These are phyloP conservation scores for Phytophthora europaea DNA, from an alignment of 352 stramenopile species.

Conservation along the genomic window DNA sequence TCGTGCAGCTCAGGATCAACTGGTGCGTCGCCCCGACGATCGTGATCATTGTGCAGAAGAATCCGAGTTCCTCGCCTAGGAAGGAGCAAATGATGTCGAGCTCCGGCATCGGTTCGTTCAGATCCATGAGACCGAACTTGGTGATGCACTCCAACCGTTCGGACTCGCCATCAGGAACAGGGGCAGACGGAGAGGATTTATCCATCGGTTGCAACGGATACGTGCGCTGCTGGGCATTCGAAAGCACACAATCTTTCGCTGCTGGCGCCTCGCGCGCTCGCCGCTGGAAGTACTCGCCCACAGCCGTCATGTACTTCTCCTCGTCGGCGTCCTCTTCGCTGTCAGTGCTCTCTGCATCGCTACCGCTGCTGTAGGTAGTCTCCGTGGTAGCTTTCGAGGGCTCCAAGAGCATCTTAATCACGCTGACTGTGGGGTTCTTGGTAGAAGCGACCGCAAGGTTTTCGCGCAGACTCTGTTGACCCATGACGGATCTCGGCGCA, in stretches of 20 bases:
- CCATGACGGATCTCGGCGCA: constrained; percentile 2
- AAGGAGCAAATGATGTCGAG: constrained; percentile 72
- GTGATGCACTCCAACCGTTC: constrained; percentile 52
- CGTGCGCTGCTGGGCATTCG: constrained; percentile 45
- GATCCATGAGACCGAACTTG: constrained; percentile 50
- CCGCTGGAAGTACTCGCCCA: constrained; percentile 45
- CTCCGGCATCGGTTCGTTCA: constrained; percentile 50
- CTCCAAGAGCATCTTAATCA: constrained; percentile 50
- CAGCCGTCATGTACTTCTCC: constrained; percentile 43
- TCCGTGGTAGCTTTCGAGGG: neutral
- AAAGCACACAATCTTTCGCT: constrained; percentile 44
- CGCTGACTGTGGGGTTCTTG: constrained; percentile 41
- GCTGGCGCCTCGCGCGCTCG: constrained; percentile 31
- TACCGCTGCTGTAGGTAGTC: constrained; percentile 14
- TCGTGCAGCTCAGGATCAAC: constrained; percentile 58
- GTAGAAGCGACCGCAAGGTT: constrained; percentile 31
- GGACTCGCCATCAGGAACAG: constrained; percentile 53
- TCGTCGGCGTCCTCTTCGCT: constrained; percentile 13
- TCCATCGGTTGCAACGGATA: constrained; percentile 52
- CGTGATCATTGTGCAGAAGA: constrained; percentile 66
- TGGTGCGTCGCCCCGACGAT: constrained; percentile 62
- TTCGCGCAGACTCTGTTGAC: constrained; percentile 32
- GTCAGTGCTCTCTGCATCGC: constrained; percentile 10
- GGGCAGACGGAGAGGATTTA: constrained; percentile 24
- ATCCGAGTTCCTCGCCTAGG: constrained; percentile 55